Evolutionary conservation across 1,284 basidiomycete species (phyloP).

Genomic region (Malassezia furfur): DNA sequence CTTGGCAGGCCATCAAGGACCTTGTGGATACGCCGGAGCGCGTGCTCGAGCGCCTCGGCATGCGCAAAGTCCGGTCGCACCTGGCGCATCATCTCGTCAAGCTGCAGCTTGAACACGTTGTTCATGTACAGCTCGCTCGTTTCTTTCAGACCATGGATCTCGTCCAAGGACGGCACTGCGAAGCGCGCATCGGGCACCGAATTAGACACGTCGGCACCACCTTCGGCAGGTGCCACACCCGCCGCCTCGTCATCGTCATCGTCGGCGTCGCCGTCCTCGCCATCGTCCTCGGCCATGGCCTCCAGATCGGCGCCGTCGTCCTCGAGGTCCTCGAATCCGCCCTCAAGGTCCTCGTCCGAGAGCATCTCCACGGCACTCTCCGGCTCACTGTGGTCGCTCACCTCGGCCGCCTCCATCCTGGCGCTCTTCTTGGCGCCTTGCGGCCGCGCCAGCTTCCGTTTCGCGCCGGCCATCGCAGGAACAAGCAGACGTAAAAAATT

Average conservation of each 20-base stretch:
- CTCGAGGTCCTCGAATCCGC: slow-evolving; percentile 39
- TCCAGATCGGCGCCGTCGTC: slow-evolving; percentile 17
- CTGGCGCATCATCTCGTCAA: slow-evolving; percentile 43
- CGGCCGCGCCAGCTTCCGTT: not conserved
- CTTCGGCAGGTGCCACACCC: slow-evolving; percentile 9
- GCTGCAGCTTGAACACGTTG: slow-evolving; percentile 65
- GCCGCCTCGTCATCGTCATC: slow-evolving; percentile 22
- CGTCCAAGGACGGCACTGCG: slow-evolving; percentile 54
- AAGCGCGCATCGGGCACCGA: slow-evolving; percentile 41
- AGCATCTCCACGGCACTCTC: slow-evolving; percentile 17
- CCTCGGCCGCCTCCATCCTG: not conserved
- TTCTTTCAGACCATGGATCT: slow-evolving; percentile 66
- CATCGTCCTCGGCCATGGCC: not conserved
- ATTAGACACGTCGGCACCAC: too few relatives aligned
- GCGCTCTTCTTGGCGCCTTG: not conserved
- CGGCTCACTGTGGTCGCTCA: slow-evolving; percentile 4
- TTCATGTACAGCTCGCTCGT: slow-evolving; percentile 70
- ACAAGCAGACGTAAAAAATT: slow-evolving; percentile 4
- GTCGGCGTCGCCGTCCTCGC: slow-evolving; percentile 9
- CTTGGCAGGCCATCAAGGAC: slow-evolving; percentile 23
- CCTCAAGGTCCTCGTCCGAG: slow-evolving; percentile 45
- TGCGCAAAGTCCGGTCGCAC: slow-evolving; percentile 28
- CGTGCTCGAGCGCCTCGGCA: slow-evolving; percentile 32
- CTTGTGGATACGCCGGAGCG: slow-evolving; percentile 34
- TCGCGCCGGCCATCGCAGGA: not conserved